Conservation (phyloP, 306 rosid species). For the Morella rubra region DNA sequence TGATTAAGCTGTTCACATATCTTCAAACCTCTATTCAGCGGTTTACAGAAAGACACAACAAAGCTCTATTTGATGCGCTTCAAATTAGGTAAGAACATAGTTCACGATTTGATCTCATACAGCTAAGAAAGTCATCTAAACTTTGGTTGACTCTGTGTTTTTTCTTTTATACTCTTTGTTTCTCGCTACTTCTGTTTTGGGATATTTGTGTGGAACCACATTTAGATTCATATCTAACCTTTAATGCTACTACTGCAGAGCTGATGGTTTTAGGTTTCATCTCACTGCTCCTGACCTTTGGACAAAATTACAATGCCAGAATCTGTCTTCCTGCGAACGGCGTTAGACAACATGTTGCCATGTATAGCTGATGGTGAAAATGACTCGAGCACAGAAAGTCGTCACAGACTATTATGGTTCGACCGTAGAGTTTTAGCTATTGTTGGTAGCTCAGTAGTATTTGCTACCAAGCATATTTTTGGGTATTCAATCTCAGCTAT, state of each 20-base stretch:
- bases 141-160: slow-evolving; percentile 8
- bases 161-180: not conserved
- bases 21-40: too few species aligned
- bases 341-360: slow-evolving; percentile 72
- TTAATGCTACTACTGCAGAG: slow-evolving; percentile 56
- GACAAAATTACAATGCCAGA: slow-evolving; percentile 70
- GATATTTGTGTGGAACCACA: slow-evolving; percentile 3
- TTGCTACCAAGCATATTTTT: not conserved
- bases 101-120: slow-evolving; percentile 4
- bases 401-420: slow-evolving; percentile 59
- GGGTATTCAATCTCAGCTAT: not conserved
- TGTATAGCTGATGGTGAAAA: slow-evolving; percentile 34
- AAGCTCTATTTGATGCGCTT: slow-evolving; percentile 56
- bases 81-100: slow-evolving; percentile 64
- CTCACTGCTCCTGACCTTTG: slow-evolving; percentile 80
- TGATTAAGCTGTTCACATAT: too few species aligned
- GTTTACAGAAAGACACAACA: too few species aligned
- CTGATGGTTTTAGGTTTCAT: slow-evolving; percentile 95
- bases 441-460: slow-evolving; percentile 19
- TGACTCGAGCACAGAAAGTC: slow-evolving; percentile 28
- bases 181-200: not conserved
- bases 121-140: slow-evolving; percentile 17
- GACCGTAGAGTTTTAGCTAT: slow-evolving; percentile 63
- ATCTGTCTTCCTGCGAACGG: slow-evolving; percentile 61
- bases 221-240: slow-evolving; percentile 2